A percentile compares a stretch with the other conserved stretches of the same genome.
phyloP scores from a whole-genome alignment of 805 yeast genomes.

The Yamadazyma endophytica region DNA sequence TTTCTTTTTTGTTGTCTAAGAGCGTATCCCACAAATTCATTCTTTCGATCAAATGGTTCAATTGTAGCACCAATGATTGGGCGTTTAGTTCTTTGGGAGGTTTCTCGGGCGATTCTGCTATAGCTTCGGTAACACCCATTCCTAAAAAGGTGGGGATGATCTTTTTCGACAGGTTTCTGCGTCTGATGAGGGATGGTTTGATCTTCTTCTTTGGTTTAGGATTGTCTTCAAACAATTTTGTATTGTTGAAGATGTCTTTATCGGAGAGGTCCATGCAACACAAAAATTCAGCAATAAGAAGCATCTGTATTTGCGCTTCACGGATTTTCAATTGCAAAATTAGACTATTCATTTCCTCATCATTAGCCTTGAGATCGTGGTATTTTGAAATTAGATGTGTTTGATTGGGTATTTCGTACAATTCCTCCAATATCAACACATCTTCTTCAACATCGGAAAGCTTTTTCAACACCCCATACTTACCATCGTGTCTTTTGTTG shows the following conservation, averaged over 20 bases:
- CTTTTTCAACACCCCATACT: slow-evolving; percentile 20
- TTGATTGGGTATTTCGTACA: no score
- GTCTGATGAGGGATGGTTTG: slow-evolving; percentile 18
- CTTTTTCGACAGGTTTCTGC: slow-evolving; percentile 20
- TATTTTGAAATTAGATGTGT: slow-evolving; percentile 1
- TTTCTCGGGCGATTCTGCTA: slow-evolving; percentile 9
- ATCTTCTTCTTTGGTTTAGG: slow-evolving; percentile 20
- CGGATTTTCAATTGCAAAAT: slow-evolving; percentile 44
- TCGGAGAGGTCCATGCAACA: slow-evolving; percentile 30
- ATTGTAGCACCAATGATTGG: slow-evolving; percentile 15
- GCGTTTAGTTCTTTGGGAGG: slow-evolving; percentile 16
- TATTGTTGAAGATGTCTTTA: slow-evolving; percentile 23
- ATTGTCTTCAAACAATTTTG: slow-evolving; percentile 1
- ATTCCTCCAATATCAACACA: background rate
- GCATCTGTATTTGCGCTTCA: slow-evolving; percentile 53
- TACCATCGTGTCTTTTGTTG: slow-evolving; percentile 40
- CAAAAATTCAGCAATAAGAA: slow-evolving; percentile 45
- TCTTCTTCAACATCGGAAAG: no score
- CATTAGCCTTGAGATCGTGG: slow-evolving; percentile 1
- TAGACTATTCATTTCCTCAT: slow-evolving; percentile 9
- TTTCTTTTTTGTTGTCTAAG: slow-evolving; percentile 23
- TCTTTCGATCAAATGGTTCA: slow-evolving; percentile 49
- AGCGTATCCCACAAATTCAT: slow-evolving; percentile 52
- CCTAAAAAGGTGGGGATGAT: slow-evolving; percentile 43
- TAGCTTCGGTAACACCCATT: slow-evolving; percentile 21